Evolutionary conservation across 768 basidiomycete species (phyloP), one percentile per base, ranked within the genome.

Genomic region (Candolleomyces eurysporus): DNA sequence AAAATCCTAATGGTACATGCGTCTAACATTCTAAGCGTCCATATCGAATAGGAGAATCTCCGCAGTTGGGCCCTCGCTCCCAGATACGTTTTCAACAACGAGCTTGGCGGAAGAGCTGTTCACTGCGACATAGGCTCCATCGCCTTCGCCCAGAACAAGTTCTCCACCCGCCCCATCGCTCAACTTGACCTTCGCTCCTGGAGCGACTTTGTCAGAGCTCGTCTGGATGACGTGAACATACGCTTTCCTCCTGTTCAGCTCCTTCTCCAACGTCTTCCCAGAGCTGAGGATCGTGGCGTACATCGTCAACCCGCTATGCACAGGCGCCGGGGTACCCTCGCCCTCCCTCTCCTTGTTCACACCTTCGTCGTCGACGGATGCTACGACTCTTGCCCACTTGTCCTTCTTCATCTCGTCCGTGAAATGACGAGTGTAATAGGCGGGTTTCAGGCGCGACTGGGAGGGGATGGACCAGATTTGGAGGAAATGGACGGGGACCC

Each of bases 221-320:
- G 82, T 90, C 77, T 96, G 94, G 54, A 94, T 80, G 51, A 94
- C 82, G 65, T 98, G 96, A 21, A 96, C 73, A 69, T 96, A 96
- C 3, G 84, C 89, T 68, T 91, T 91, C 67, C 68, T 75, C 2
- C 76, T 78, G 31, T 73, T 72, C 48, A 94, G 76, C 9, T 69
- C 73, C 68, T 88, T 83, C 61, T 78, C 72, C 57, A 94, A 67
- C 11, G 78, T 81, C 59, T 78, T 77, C 2, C 80, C 81, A 0
- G 82, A 77, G 0, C 84, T 79, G n/a, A 96, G 75, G 43, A 97
- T 69, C 0, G 91, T 85, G 5, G 94, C 91, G 67, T 86, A 92
- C 68, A 95, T 78, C 31, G 86, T 79, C 51, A 96, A 67, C 1
- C 82, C 78, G 22, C 85, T 85, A 31, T 88, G 85, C 16, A 91